These are phyloP conservation scores for Blastobotrys arbuscula DNA, from an alignment of 1,139 yeast genomes.

Conservation along the genomic window DNA sequence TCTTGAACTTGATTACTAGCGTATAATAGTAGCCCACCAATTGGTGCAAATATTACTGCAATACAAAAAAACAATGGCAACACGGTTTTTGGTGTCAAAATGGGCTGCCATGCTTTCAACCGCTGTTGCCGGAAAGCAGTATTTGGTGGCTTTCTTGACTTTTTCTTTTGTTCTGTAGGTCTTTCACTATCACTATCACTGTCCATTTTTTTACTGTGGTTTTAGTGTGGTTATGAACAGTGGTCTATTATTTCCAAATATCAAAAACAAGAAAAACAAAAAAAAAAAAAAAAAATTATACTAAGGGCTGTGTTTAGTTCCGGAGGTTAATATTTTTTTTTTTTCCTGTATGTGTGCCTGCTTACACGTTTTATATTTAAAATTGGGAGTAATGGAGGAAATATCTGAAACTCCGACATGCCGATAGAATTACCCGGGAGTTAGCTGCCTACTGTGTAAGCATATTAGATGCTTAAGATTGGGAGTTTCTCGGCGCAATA, in stretches of 20 bases:
- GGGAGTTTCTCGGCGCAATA: no score
- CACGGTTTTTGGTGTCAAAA: conserved; percentile 84
- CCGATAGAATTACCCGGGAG: no score
- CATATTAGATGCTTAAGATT: no score
- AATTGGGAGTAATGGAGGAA: no score
- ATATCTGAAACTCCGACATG: no score
- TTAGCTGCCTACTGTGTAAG: no score
- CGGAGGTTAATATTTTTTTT: no score
- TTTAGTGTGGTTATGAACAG: no score
- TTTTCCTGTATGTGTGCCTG: no score
- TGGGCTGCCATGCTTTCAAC: conserved; percentile 58
- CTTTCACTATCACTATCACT: conserved; percentile 35
- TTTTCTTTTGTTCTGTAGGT: conserved; percentile 28
- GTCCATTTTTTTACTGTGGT: conserved; percentile 25
- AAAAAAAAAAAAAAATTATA: neutral
- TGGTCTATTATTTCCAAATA: no score
- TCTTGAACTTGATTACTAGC: conserved; percentile 78
- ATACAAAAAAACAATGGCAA: conserved; percentile 71
- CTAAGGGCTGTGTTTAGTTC: neutral
- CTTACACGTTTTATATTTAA: no score
- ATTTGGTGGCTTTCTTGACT: conserved; percentile 38
- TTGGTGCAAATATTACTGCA: conserved; percentile 80
- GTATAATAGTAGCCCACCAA: conserved; percentile 86
- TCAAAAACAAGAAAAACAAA: neutral
- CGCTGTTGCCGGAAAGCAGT: conserved; percentile 45